Base-by-base conservation (phyloP, 768 basidiomycete species). In the Xerocomellus intermedius region DNA sequence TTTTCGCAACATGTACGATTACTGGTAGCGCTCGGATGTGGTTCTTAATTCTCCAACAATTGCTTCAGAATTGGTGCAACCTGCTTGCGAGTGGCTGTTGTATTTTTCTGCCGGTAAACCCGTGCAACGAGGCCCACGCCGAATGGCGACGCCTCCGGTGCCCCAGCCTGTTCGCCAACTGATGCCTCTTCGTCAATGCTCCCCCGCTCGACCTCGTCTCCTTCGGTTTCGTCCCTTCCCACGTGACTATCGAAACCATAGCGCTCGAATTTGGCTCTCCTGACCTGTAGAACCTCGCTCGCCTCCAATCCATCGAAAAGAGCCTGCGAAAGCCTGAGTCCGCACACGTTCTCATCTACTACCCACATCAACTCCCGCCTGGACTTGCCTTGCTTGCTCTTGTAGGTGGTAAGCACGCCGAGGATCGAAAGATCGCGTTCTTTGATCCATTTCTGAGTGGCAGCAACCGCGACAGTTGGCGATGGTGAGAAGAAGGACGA, bases 371-470 rank as follows among this genome's bases (percentile, higher is more conserved):
- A 73, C 74, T 92, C 86, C 42, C 91, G 74, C 57, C 76, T 79
- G 53, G 84, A 80, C 61, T 89, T 88, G 39, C 77, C 77, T 38
- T 76, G 75, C 46, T 71, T 73, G 28, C 62, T 67, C 19, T 73
- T 75, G 75, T 83, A 96, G 1, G 84, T 81, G 6, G 93, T 95
- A 41, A 98, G 77, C 33, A 95, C 80, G 2, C 94, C 95, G 1
- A 91, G 82, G 22, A 91, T 73, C 8, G 81, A 77, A 5, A 98
- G 72, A 0, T 73, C 73, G 13, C 83, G 80, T 55, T 88, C 82
- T 9, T 72, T 69, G 81, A 92, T 86, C 84, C 86, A 97, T 26
- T 42, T 66, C 28, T 78, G 73, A 2, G 77, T 64, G 24, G 55
- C 55, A 8, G 17, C 46, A 4, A 55, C 54, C n/a, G 43, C 49